Percentiles rank a stretch among this genome's conserved stretches.
phyloP scores from a whole-genome alignment of 768 basidiomycete genomes.

The Cystofilobasidium bisporidii region DNA sequence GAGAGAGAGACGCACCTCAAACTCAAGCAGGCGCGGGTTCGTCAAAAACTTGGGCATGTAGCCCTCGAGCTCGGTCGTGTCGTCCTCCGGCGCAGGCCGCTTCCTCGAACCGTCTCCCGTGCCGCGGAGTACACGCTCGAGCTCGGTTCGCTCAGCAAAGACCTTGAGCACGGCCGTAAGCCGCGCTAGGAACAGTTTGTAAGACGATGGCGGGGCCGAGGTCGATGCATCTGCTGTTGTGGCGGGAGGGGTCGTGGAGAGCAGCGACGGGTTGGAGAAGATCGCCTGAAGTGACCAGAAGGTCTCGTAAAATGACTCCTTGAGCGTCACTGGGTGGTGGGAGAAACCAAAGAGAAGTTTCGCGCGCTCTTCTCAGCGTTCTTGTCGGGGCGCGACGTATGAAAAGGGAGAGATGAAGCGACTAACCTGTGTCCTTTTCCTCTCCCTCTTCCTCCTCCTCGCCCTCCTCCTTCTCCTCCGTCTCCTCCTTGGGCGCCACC shows the following conservation, averaged over 20 bases:
- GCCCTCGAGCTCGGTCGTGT: slow-evolving; percentile 19
- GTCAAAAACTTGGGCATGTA: slow-evolving; percentile 93
- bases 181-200: slow-evolving; percentile 37
- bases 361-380: no score
- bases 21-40: slow-evolving; percentile 70
- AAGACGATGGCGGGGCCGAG: neutral
- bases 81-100: slow-evolving; percentile 45
- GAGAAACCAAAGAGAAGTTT: no score
- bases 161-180: slow-evolving; percentile 65
- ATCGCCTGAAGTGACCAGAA: slow-evolving; percentile 58
- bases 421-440: slow-evolving; percentile 24
- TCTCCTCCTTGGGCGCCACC: neutral
- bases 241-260: slow-evolving; percentile 14
- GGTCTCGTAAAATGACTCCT: slow-evolving; percentile 33
- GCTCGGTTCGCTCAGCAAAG: slow-evolving; percentile 75
- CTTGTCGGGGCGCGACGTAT: no score
- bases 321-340: neutral
- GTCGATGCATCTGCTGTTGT: neutral
- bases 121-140: slow-evolving; percentile 81
- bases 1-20: slow-evolving; percentile 53
- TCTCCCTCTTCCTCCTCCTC: slow-evolving; percentile 7
- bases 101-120: slow-evolving; percentile 48
- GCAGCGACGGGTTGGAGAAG: slow-evolving; percentile 65
- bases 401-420: neutral
- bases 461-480: neutral